Base-by-base conservation (phyloP, 1,139 yeast genomes). In the Blastobotrys serpentis region DNA sequence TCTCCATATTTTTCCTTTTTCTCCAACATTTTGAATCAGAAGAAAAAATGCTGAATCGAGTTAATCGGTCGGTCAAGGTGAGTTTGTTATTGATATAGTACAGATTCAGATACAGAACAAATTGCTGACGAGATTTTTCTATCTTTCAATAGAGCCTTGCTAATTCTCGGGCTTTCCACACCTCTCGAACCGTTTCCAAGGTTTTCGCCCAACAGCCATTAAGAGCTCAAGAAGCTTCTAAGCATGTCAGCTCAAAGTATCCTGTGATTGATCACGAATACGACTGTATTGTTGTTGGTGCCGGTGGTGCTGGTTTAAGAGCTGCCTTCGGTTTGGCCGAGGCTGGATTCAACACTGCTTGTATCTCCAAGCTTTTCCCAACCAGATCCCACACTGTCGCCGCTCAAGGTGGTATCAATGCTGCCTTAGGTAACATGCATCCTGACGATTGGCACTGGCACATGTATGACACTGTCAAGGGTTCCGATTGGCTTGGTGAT, bases 401-500 rank as follows among this genome's bases (percentile, higher is more conserved):
- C 51, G 98, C 98, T 50, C 98, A 92, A 74, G 98, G 98, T 73
- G 98, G 98, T 75, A 92, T 92, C 73, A 92, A 92, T 66, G 98
- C 98, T 61, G 98, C 98, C 39, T 78, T 92, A 42, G 77, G 95
- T 59, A 92, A 92, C 77, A 90, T 92, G 96, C 98, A 94, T 75
- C 77, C 80, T 60, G 98, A 92, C 71, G 92, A 90, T 75, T 92
- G 98, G 98, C 94, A 87, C 71, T 92, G 98, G 98, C 98, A 92
- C 73, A 90, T 92, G 96, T 90, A 90, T 73, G 98, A 92, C 68
- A 92, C 98, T 65, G 98, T 92, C 64, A 92, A 92, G 75, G 98
- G 98, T 57, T 89, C 97, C n/a, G 98, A 92, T 75, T 92, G 98
- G 98, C 81, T 92, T 56, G 98, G 98, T 64, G 98, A 92, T 74